These are phyloP conservation scores for Artemisia tridentata DNA, from an alignment of 129 eudicot genomes.

Conservation along the genomic window DNA sequence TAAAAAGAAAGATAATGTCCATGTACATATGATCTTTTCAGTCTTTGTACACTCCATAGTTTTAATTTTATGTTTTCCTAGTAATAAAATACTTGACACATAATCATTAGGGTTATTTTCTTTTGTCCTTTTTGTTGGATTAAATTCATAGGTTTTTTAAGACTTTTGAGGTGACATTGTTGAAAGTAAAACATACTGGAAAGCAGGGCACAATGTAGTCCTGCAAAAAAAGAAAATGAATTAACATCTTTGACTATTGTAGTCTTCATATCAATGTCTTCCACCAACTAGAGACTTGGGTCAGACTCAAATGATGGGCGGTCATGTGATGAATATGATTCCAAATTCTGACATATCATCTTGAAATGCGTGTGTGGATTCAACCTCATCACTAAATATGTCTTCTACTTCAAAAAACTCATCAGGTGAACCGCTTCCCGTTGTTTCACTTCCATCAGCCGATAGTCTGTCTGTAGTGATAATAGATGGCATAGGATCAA, in stretches of 20 bases:
- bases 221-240: too few relatives aligned
- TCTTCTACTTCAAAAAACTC: too few relatives aligned
- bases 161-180: constrained; percentile 4
- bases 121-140: too few relatives aligned
- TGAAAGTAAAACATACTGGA: constrained; percentile 59
- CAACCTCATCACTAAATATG: constrained; percentile 57
- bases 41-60: not conserved
- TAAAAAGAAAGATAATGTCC: too few relatives aligned
- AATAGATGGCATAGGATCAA: constrained; percentile 65
- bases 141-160: not conserved
- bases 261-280: constrained; percentile 16
- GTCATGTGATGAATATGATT: constrained; percentile 56
- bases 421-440: constrained; percentile 61
- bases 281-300: constrained; percentile 17
- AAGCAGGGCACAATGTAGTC: constrained; percentile 91
- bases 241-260: not conserved
- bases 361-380: constrained; percentile 31
- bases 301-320: constrained; percentile 39
- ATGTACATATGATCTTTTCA: too few relatives aligned
- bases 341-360: constrained; percentile 36
- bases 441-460: constrained; percentile 56
- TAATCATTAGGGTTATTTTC: too few relatives aligned
- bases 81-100: too few relatives aligned
- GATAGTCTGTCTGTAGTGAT: constrained; percentile 46
- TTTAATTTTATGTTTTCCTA: not conserved